Evolutionary conservation across 768 basidiomycete species (phyloP).

Genomic region (Suillus paluster): DNA sequence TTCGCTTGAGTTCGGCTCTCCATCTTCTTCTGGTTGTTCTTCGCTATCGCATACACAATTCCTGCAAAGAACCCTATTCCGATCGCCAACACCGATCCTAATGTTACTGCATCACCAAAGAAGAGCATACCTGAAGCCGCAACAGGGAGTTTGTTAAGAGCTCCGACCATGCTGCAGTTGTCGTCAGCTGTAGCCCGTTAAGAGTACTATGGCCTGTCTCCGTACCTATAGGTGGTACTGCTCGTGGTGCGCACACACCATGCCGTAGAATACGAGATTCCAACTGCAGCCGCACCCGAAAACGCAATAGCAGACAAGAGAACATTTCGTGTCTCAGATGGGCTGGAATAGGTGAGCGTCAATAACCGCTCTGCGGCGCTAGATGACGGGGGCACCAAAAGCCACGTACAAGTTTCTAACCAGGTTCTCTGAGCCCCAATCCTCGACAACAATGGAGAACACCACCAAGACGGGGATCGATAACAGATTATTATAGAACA

Average conservation of each 20-base stretch:
- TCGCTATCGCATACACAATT: conserved; percentile 89
- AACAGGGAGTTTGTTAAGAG: conserved; percentile 96
- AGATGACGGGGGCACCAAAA: no score
- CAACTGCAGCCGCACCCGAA: conserved; percentile 97
- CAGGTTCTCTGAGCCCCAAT: conserved; percentile 85
- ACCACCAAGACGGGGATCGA: conserved; percentile 89
- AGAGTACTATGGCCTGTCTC: conserved; percentile 1
- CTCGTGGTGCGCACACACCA: conserved; percentile 97
- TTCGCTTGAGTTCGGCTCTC: conserved; percentile 60
- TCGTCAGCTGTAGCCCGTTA: conserved; percentile 10
- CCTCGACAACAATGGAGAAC: conserved; percentile 84
- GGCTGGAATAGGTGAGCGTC: conserved; percentile 53
- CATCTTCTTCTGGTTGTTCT: conserved; percentile 87
- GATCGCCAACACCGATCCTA: conserved; percentile 89
- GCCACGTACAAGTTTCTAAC: conserved; percentile 84
- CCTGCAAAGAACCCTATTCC: conserved; percentile 90
- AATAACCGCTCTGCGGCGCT: not conserved
- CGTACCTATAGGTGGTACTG: conserved; percentile 96
- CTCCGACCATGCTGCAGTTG: conserved; percentile 85
- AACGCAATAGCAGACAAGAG: conserved; percentile 89
- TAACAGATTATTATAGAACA: conserved; percentile 98
- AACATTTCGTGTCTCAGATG: conserved; percentile 74
- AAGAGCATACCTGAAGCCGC: conserved; percentile 99
- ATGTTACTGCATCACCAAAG: conserved; percentile 88
- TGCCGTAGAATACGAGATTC: conserved; percentile 97